Evolutionary conservation across 441 rosid genomes (phyloP).

Genomic region (Erodium moschatum): DNA sequence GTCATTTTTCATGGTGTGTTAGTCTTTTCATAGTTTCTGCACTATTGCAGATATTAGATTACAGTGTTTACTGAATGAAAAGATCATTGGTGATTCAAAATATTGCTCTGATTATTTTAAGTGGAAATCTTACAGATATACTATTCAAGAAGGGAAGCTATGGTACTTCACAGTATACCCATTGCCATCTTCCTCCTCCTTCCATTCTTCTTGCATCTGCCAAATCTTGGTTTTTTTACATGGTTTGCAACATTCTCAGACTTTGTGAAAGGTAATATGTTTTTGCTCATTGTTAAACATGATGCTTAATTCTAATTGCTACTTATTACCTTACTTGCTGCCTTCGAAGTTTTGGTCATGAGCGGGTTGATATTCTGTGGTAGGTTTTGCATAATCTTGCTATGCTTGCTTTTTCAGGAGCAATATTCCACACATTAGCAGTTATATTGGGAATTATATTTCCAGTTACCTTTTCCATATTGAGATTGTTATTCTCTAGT

Average conservation of each 20-base stretch:
- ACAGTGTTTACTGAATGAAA: background rate
- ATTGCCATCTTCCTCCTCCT: constrained; percentile 43
- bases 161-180: constrained; percentile 68
- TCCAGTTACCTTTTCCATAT: constrained; percentile 59
- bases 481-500: constrained; percentile 60
- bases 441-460: constrained; percentile 55
- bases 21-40: background rate
- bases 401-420: constrained; percentile 40
- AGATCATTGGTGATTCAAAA: constrained; percentile 15
- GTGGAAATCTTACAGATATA: constrained; percentile 49
- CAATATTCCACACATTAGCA: constrained; percentile 57
- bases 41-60: background rate
- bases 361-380: constrained; percentile 7
- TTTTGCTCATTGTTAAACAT: constrained; percentile 6
- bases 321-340: constrained; percentile 8
- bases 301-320: background rate
- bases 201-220: constrained; percentile 54
- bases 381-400: constrained; percentile 15
- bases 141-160: constrained; percentile 65
- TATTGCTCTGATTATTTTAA: constrained; percentile 10
- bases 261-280: constrained; percentile 61
- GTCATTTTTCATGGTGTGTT: constrained; percentile 60
- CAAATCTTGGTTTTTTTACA: constrained; percentile 36
- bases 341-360: constrained; percentile 7
- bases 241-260: constrained; percentile 46